Percentiles rank a stretch among this genome's conserved stretches.
Evolutionary conservation across 1,284 basidiomycete genomes (phyloP).

Genomic region (Ustilago cynodontis): DNA sequence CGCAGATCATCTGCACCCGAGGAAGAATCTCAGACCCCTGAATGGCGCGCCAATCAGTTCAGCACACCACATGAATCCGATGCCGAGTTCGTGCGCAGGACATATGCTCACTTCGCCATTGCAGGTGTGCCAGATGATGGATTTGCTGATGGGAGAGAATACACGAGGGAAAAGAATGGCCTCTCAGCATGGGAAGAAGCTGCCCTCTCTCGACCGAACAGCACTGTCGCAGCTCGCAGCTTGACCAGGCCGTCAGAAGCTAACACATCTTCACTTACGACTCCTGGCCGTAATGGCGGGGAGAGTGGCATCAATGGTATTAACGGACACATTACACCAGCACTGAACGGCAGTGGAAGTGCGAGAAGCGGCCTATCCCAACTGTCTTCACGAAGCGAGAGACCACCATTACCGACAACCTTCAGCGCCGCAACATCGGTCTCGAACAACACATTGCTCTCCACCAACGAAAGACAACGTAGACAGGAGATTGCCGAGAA

Average conservation of each 20-base stretch:
- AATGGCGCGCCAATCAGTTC: slow-evolving; percentile 33
- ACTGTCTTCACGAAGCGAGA: background rate
- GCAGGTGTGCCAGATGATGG: slow-evolving; percentile 63
- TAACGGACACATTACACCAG: slow-evolving; percentile 11
- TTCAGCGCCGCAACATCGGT: slow-evolving; percentile 18
- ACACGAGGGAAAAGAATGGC: slow-evolving; percentile 57
- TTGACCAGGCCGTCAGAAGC: background rate
- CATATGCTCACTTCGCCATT: slow-evolving; percentile 62
- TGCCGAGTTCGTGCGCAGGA: slow-evolving; percentile 60
- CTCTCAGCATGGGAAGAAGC: slow-evolving; percentile 55
- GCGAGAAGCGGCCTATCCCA: slow-evolving; percentile 10
- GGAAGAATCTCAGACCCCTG: slow-evolving; percentile 22
- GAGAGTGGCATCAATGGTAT: background rate
- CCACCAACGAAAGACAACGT: slow-evolving; percentile 36
- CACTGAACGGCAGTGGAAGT: slow-evolving; percentile 13
- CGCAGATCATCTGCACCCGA: slow-evolving; percentile 44
- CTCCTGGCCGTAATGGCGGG: background rate
- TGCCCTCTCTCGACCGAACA: slow-evolving; percentile 26
- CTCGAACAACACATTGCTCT: slow-evolving; percentile 28
- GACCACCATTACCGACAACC: slow-evolving; percentile 1
- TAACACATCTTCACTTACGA: background rate
- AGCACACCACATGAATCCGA: slow-evolving; percentile 50
- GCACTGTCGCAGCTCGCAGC: slow-evolving; percentile 8
- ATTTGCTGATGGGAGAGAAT: slow-evolving; percentile 62
- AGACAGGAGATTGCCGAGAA: slow-evolving; percentile 44